Percentiles rank a stretch among this genome's conserved stretches.
These are phyloP conservation scores for Rossbeevera mucosa DNA, from an alignment of 768 basidiomycete species.

Conservation along the genomic window DNA sequence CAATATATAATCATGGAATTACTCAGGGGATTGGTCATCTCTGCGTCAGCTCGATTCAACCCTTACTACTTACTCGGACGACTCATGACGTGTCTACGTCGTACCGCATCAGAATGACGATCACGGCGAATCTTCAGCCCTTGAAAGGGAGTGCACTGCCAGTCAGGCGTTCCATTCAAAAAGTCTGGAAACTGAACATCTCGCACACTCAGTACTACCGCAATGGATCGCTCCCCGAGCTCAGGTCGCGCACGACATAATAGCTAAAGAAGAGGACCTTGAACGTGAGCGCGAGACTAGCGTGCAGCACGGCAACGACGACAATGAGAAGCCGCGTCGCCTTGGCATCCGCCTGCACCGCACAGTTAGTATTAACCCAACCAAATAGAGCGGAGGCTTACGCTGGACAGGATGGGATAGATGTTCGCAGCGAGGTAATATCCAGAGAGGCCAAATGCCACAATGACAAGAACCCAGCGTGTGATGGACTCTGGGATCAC, in stretches of 20 bases:
- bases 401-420: slow-evolving; percentile 84
- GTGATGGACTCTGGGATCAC: slow-evolving; percentile 80
- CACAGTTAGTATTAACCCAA: slow-evolving; percentile 1
- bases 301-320: slow-evolving; percentile 69
- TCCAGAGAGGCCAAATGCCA: slow-evolving; percentile 77
- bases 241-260: slow-evolving; percentile 42
- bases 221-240: slow-evolving; percentile 20
- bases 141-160: no score
- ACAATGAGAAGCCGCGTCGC: slow-evolving; percentile 81
- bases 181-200: background rate
- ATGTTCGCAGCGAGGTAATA: slow-evolving; percentile 82
- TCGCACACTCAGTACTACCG: slow-evolving; percentile 5
- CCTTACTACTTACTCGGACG: no score
- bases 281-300: slow-evolving; percentile 77
- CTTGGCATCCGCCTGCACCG: slow-evolving; percentile 76
- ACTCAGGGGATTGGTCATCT: no score
- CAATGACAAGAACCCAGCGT: slow-evolving; percentile 73
- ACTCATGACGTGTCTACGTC: no score
- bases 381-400: slow-evolving; percentile 35
- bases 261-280: slow-evolving; percentile 67
- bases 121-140: no score
- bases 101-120: no score
- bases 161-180: no score
- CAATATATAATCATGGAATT: no score
- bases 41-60: no score